Evolutionary conservation across 1,284 basidiomycete species (phyloP).

Genomic region (Ceratobasidium sp.): DNA sequence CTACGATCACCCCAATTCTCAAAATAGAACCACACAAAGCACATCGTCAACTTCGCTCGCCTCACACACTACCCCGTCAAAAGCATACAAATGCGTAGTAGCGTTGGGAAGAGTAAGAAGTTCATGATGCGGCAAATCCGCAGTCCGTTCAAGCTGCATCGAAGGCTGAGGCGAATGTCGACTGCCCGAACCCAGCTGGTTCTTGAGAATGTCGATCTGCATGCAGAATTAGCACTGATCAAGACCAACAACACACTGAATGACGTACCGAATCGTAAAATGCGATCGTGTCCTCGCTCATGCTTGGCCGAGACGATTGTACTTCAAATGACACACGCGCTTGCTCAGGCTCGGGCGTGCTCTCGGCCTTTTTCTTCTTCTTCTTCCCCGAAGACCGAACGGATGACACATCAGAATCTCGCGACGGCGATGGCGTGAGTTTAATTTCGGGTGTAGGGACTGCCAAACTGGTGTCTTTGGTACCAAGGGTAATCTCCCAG

Average conservation of each 20-base stretch:
- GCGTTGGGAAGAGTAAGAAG: constrained; percentile 71
- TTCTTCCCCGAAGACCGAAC: constrained; percentile 13
- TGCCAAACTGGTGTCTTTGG: constrained; percentile 69
- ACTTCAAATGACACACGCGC: constrained; percentile 18
- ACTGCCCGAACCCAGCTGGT: constrained; percentile 49
- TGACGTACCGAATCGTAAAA: constrained; percentile 16
- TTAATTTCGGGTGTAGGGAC: constrained; percentile 25
- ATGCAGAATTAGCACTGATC: constrained; percentile 60
- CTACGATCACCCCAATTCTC: no score
- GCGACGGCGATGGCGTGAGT: constrained; percentile 15
- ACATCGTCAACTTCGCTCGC: constrained; percentile 80
- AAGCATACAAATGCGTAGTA: constrained; percentile 76
- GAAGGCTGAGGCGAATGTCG: constrained; percentile 78
- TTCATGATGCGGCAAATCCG: constrained; percentile 62
- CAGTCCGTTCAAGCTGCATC: constrained; percentile 86
- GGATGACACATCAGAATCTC: not conserved
- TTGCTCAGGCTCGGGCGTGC: not conserved
- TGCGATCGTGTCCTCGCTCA: constrained; percentile 13
- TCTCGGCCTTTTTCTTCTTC: constrained; percentile 19
- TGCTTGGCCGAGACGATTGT: not conserved
- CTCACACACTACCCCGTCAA: constrained; percentile 82
- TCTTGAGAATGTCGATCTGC: constrained; percentile 68
- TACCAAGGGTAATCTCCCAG: constrained; percentile 78
- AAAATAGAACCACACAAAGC: constrained; percentile 68
- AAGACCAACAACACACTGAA: not conserved